These are phyloP conservation scores for Paramecium sexaurelia DNA, from an alignment of 73 alveolate species.

Conservation along the genomic window DNA sequence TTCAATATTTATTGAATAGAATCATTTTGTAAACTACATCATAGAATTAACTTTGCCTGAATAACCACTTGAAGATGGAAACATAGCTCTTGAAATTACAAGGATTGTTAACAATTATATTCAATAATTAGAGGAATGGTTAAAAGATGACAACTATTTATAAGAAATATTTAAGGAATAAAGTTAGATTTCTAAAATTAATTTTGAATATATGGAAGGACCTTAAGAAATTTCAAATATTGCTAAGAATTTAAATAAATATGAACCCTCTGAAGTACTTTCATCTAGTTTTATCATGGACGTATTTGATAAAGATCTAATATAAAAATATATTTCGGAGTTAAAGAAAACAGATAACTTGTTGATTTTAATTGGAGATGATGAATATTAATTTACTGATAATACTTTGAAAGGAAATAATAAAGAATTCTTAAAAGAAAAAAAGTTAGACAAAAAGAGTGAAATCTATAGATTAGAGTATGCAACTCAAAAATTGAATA, in stretches of 20 bases:
- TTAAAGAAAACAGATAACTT: not conserved
- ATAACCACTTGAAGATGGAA: not conserved
- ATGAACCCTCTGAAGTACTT: not conserved
- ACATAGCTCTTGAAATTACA: not conserved
- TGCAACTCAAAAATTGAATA: not conserved
- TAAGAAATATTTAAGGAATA: not conserved
- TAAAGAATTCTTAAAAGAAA: not conserved
- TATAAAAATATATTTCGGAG: not conserved
- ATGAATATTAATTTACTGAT: not conserved
- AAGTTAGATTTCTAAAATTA: constrained; percentile 15
- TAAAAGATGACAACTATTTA: not conserved
- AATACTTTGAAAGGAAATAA: not conserved
- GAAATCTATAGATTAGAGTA: constrained; percentile 28
- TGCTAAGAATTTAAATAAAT: constrained; percentile 6
- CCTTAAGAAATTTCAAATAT: not conserved
- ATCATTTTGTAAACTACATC: not conserved
- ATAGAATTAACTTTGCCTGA: constrained; percentile 32
- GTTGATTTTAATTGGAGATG: not conserved
- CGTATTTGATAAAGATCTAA: not conserved
- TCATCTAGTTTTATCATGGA: constrained; percentile 6
- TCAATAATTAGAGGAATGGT: constrained; percentile 15
- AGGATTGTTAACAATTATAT: not conserved
- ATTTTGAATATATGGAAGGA: constrained; percentile 38
- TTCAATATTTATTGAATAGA: not conserved
- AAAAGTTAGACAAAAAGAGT: not conserved